Base-by-base conservation (phyloP, 108 stramenopile species). In the Aureococcus anophagefferens region DNA sequence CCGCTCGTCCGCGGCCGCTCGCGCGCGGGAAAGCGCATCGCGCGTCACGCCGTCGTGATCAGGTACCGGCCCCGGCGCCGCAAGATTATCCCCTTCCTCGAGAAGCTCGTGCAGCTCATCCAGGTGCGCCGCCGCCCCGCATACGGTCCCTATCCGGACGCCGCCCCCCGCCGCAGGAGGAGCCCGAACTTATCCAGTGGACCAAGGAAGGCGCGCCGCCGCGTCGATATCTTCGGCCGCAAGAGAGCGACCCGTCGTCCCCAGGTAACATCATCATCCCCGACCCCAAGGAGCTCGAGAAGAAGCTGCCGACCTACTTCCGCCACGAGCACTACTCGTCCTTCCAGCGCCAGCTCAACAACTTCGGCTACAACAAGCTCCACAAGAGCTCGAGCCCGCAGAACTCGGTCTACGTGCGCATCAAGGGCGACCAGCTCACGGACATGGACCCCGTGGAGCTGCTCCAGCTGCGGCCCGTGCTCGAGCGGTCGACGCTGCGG, bases 321-420 rank as follows among this genome's bases (percentile, higher is more conserved):
- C 63, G 75, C 34, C 80, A 80, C 65, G 33, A 51, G 25, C 78
- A 79, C 51, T 79, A 75, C 74, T 72, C 77, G 40, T 78, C 77
- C 40, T 79, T 80, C 66, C 80, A 80, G 69, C 46, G 80, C 13
- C 80, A 80, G 77, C 74, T 80, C 33, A 80, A 80, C 65, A 68
- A 74, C 46, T 80, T 74, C 65, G 80, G 80, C 66, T 80, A 75
- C 70, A 69, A 74, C 46, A 80, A 80, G 74, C 51, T 25, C 21
- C 51, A 59, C 51, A 59, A 59, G 51, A 25, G 21, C 51, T 18
- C 51, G 51, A 59, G 51, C 51, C 51, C 51, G 51, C 14, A 1
- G 51, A 59, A 59, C 51, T 59, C 51, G 21, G 51, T 59, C 51
- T 59, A 59, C 51, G 51, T 59, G 21, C 14, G 25, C 21, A 25